Evolutionary conservation across 306 rosid genomes (phyloP).

Genomic region (Notholithocarpus densiflorus): DNA sequence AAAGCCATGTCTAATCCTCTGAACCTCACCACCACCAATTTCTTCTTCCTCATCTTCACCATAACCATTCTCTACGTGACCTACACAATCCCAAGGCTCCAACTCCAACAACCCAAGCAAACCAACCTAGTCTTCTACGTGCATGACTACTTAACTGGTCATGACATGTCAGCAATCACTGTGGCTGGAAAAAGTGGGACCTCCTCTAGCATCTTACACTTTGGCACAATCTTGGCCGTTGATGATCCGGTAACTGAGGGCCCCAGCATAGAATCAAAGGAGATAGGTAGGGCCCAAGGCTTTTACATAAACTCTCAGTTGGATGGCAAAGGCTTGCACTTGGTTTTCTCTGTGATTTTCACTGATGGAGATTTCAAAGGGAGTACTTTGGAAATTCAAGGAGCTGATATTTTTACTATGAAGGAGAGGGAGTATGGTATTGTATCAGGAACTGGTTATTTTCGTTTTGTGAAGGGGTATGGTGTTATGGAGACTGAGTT

Average conservation of each 20-base stretch:
- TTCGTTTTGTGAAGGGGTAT: slow-evolving; percentile 55
- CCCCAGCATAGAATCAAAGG: slow-evolving; percentile 32
- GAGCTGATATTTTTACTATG: slow-evolving; percentile 36
- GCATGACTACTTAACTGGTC: slow-evolving; percentile 61
- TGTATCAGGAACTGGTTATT: slow-evolving; percentile 63
- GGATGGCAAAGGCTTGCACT: slow-evolving; percentile 45
- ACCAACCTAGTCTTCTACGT: slow-evolving; percentile 60
- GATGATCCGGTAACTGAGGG: slow-evolving; percentile 57
- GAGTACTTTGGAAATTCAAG: slow-evolving; percentile 61
- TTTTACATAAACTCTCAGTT: slow-evolving; percentile 48
- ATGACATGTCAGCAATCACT: slow-evolving; percentile 37
- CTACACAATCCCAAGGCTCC: slow-evolving; percentile 35
- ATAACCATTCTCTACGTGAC: slow-evolving; percentile 35
- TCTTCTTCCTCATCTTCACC: slow-evolving; percentile 40
- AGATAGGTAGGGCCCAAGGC: slow-evolving; percentile 64
- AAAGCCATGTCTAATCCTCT: slow-evolving; percentile 33
- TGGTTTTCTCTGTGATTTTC: slow-evolving; percentile 56
- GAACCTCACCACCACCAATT: slow-evolving; percentile 26
- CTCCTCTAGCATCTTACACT: slow-evolving; percentile 40
- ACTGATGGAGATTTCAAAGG: slow-evolving; percentile 46
- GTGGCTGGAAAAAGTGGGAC: slow-evolving; percentile 46
- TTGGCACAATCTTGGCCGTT: slow-evolving; percentile 52
- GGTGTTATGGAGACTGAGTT: slow-evolving; percentile 57
- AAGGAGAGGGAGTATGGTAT: slow-evolving; percentile 46
- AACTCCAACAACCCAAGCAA: slow-evolving; percentile 46